These are phyloP conservation scores for Vachellia collinsii DNA, from an alignment of 306 rosid species.

Conservation along the genomic window DNA sequence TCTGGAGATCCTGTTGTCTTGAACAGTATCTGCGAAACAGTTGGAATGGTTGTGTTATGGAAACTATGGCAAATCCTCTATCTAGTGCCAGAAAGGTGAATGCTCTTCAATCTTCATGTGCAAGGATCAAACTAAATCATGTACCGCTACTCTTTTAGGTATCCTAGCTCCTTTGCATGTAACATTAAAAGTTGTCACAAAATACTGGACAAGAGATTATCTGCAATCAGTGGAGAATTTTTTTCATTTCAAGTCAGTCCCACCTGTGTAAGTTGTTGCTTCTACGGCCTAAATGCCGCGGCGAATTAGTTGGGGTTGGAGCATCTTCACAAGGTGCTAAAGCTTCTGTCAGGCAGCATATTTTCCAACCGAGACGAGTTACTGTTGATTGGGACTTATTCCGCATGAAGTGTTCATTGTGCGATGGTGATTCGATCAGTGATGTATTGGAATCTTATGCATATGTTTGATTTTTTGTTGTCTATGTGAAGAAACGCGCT, in stretches of 20 bases:
- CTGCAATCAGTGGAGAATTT: constrained; percentile 65
- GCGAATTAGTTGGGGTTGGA: constrained; percentile 53
- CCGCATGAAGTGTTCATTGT: constrained; percentile 51
- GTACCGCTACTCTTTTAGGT: constrained; percentile 38
- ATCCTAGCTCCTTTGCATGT: constrained; percentile 41
- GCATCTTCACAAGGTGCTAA: constrained; percentile 61
- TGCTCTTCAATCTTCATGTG: constrained; percentile 38
- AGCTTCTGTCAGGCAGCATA: constrained; percentile 50
- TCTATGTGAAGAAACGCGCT: constrained; percentile 60
- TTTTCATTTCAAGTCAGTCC: constrained; percentile 47
- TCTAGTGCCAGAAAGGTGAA: constrained; percentile 45
- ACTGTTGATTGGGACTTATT: constrained; percentile 62
- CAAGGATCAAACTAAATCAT: constrained; percentile 49
- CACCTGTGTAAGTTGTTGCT: constrained; percentile 48
- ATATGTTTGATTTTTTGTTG: constrained; percentile 56
- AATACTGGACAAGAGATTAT: constrained; percentile 52
- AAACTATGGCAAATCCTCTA: constrained; percentile 43
- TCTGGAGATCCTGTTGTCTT: constrained; percentile 36
- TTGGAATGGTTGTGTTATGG: constrained; percentile 43
- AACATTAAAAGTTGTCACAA: constrained; percentile 47
- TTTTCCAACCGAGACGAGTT: constrained; percentile 66
- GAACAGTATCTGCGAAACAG: constrained; percentile 41
- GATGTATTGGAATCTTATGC: constrained; percentile 61
- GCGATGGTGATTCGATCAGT: constrained; percentile 51
- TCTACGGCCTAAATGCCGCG: constrained; percentile 49